phyloP scores from a whole-genome alignment of 768 basidiomycete species.

The Pleurotus eryngii region DNA sequence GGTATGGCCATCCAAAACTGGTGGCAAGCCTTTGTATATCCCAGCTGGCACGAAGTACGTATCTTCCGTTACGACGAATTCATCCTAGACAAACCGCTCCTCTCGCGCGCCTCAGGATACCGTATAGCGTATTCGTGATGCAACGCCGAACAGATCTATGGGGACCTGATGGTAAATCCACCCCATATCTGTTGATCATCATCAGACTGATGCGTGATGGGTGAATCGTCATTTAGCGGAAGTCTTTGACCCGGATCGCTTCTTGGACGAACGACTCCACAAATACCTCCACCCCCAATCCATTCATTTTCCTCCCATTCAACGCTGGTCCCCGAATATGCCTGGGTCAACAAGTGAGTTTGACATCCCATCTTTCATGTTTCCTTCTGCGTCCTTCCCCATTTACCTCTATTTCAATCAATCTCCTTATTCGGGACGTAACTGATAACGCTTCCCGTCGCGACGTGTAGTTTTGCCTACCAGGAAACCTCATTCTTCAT shows the following conservation, averaged over 20 bases:
- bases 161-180: conserved; percentile 52
- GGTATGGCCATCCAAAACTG: conserved; percentile 20
- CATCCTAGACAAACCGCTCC: background rate
- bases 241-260: conserved; percentile 53
- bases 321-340: conserved; percentile 37
- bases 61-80: background rate
- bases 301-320: conserved; percentile 37
- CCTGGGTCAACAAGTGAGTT: conserved; percentile 36
- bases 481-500: conserved; percentile 57
- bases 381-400: background rate
- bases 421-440: too few relatives aligned
- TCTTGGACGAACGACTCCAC: conserved; percentile 50
- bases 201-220: too few relatives aligned
- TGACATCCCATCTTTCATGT: background rate
- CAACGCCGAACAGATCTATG: conserved; percentile 47
- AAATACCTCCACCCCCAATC: conserved; percentile 44
- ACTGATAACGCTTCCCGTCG: too few relatives aligned
- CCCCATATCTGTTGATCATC: background rate
- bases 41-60: conserved; percentile 27
- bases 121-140: conserved; percentile 33
- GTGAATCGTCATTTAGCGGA: conserved; percentile 25
- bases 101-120: conserved; percentile 6
- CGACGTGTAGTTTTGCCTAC: conserved; percentile 40
- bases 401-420: too few relatives aligned
- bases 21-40: conserved; percentile 26